Conservation (phyloP, 176 grass and related monocot genomes). For the Otatea glauca region DNA sequence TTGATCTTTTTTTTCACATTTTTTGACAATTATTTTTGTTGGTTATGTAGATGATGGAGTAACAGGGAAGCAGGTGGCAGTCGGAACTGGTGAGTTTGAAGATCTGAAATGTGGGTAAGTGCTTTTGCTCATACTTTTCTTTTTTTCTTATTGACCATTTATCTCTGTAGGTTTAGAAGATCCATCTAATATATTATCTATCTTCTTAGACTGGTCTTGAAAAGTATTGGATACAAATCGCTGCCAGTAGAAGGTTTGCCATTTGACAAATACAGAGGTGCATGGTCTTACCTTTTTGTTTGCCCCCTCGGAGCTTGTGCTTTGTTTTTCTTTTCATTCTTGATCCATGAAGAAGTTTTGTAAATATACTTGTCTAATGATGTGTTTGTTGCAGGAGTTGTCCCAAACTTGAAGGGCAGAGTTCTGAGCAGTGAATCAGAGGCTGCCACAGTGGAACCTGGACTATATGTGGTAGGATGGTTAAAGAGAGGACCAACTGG, state of each 20-base stretch:
- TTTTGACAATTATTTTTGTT: conserved; percentile 26
- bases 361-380: neutral
- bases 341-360: neutral
- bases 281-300: conserved; percentile 4
- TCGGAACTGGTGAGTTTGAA: conserved; percentile 81
- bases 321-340: neutral
- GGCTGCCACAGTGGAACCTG: conserved; percentile 54
- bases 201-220: conserved; percentile 73
- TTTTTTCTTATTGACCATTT: conserved; percentile 21
- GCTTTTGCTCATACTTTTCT: conserved; percentile 40
- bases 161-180: neutral
- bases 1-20: neutral
- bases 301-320: neutral
- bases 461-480: conserved; percentile 89
- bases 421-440: conserved; percentile 58
- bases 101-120: conserved; percentile 78
- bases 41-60: conserved; percentile 61
- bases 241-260: conserved; percentile 74
- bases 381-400: conserved; percentile 59
- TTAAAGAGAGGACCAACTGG: conserved; percentile 97
- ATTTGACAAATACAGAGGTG: conserved; percentile 81
- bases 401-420: conserved; percentile 74
- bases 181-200: conserved; percentile 30
- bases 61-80: conserved; percentile 69
- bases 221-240: conserved; percentile 96